These are phyloP conservation scores for Pezicula carpinea DNA, from an alignment of 2,329 filamentous ascomycete species.

Conservation along the genomic window DNA sequence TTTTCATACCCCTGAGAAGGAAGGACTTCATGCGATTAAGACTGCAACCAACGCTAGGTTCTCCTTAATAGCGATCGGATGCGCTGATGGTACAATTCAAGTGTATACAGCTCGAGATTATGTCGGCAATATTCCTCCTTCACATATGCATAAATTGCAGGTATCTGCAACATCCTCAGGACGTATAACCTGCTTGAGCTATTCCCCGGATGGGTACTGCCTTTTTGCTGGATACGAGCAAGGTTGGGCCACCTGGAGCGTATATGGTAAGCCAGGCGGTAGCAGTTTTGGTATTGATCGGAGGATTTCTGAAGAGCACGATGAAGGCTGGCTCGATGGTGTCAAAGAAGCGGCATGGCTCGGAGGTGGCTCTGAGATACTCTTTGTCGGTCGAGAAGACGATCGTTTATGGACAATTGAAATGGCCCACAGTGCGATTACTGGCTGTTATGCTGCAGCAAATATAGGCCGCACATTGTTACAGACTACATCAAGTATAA, in stretches of 20 bases:
- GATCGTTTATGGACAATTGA: constrained; percentile 83
- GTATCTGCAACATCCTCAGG: constrained; percentile 67
- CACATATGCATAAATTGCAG: constrained; percentile 70
- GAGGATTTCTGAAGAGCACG: constrained; percentile 58
- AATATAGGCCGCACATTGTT: constrained; percentile 87
- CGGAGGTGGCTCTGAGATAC: constrained; percentile 79
- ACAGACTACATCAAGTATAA: constrained; percentile 81
- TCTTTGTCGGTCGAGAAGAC: constrained; percentile 66
- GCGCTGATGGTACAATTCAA: constrained; percentile 70
- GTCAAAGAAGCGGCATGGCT: constrained; percentile 79
- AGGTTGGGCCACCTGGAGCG: constrained; percentile 96
- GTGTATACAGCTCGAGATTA: constrained; percentile 96
- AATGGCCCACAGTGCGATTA: constrained; percentile 89
- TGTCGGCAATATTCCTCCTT: constrained; percentile 83
- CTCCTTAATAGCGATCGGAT: constrained; percentile 85
- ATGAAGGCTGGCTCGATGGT: constrained; percentile 80
- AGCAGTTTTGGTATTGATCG: constrained; percentile 75
- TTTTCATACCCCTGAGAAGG: constrained; percentile 69
- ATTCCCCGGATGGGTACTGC: constrained; percentile 94
- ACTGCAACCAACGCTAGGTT: constrained; percentile 92
- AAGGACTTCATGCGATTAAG: constrained; percentile 59
- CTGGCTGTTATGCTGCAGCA: constrained; percentile 84
- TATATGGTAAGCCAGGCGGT: constrained; percentile 86
- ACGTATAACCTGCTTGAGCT: constrained; percentile 66
- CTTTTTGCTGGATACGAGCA: constrained; percentile 89